Percentiles rank a stretch among this genome's conserved stretches.
These are phyloP conservation scores for Penicillium capsulatum DNA, from an alignment of 2,329 filamentous ascomycete species.

Conservation along the genomic window DNA sequence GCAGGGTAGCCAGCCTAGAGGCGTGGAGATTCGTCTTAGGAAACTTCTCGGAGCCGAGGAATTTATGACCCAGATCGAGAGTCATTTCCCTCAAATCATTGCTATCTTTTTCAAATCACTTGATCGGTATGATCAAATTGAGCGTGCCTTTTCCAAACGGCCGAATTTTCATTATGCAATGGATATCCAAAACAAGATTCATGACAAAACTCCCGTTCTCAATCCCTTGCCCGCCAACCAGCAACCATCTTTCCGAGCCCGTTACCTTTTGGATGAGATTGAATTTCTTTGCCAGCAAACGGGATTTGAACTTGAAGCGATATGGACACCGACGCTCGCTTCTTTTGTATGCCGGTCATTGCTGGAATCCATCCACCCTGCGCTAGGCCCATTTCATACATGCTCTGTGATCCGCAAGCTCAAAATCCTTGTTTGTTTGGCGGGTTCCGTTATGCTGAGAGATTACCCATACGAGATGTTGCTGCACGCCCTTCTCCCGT, in stretches of 20 bases:
- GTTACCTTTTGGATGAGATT: slow-evolving; percentile 70
- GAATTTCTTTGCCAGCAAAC: slow-evolving; percentile 72
- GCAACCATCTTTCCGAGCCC: slow-evolving; percentile 80
- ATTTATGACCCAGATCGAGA: slow-evolving; percentile 61
- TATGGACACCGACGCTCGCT: slow-evolving; percentile 75
- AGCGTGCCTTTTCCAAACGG: slow-evolving; percentile 61
- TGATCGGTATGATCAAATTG: slow-evolving; percentile 70
- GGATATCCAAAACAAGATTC: slow-evolving; percentile 65
- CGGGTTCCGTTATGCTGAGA: slow-evolving; percentile 65
- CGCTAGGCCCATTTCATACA: slow-evolving; percentile 79
- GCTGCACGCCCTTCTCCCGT: slow-evolving; percentile 71
- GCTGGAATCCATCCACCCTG: slow-evolving; percentile 74
- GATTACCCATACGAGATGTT: slow-evolving; percentile 90
- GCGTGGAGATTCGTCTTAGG: slow-evolving; percentile 62
- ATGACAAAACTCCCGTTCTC: slow-evolving; percentile 61
- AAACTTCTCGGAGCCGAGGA: slow-evolving; percentile 63
- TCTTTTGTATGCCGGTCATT: slow-evolving; percentile 71
- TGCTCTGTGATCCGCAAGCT: slow-evolving; percentile 84
- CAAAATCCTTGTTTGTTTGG: slow-evolving; percentile 72
- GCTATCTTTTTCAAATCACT: slow-evolving; percentile 71
- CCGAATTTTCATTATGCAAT: slow-evolving; percentile 58
- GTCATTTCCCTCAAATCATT: slow-evolving; percentile 72
- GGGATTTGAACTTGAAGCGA: slow-evolving; percentile 57
- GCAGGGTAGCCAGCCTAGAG: slow-evolving; percentile 47
- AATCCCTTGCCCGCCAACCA: slow-evolving; percentile 68